Evolutionary conservation across 495 filamentous ascomycete species (phyloP).

Genomic region (Barbatosphaeria neglecta): DNA sequence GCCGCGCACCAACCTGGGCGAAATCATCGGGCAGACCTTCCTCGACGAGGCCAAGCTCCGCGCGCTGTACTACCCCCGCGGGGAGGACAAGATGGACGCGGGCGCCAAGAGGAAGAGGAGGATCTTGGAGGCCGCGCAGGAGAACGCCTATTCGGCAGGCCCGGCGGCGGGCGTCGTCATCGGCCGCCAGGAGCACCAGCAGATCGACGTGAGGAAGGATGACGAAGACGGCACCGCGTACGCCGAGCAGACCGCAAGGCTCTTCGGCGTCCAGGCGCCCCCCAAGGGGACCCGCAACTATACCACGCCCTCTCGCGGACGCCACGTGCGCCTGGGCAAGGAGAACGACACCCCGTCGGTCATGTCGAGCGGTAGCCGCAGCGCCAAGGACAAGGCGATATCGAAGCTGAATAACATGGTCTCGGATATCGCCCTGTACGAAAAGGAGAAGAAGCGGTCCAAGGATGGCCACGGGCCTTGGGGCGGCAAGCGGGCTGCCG

Average conservation of each 20-base stretch:
- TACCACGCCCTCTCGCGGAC: slow-evolving; percentile 29
- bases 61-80: slow-evolving; percentile 27
- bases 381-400: slow-evolving; percentile 73
- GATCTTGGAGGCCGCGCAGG: slow-evolving; percentile 22
- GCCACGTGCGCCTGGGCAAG: slow-evolving; percentile 44
- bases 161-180: slow-evolving; percentile 11
- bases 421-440: slow-evolving; percentile 74
- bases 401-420: slow-evolving; percentile 64
- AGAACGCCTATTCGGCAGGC: slow-evolving; percentile 19
- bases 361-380: slow-evolving; percentile 58
- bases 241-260: neutral
- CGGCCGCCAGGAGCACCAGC: slow-evolving; percentile 15
- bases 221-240: slow-evolving; percentile 5
- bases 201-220: slow-evolving; percentile 23
- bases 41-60: slow-evolving; percentile 26
- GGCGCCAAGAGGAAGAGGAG: slow-evolving; percentile 29
- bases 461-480: slow-evolving; percentile 63
- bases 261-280: slow-evolving; percentile 2
- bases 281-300: slow-evolving; percentile 7
- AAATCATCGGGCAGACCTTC: slow-evolving; percentile 78
- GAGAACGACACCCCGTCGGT: slow-evolving; percentile 75
- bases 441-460: slow-evolving; percentile 79
- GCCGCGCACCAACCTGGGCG: slow-evolving; percentile 75
- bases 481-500: slow-evolving; percentile 56
- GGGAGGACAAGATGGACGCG: slow-evolving; percentile 14